Percentiles rank a stretch among this genome's conserved stretches.
These are phyloP conservation scores for Phaffomyces antillensis DNA, from an alignment of 805 yeast genomes.

Conservation along the genomic window DNA sequence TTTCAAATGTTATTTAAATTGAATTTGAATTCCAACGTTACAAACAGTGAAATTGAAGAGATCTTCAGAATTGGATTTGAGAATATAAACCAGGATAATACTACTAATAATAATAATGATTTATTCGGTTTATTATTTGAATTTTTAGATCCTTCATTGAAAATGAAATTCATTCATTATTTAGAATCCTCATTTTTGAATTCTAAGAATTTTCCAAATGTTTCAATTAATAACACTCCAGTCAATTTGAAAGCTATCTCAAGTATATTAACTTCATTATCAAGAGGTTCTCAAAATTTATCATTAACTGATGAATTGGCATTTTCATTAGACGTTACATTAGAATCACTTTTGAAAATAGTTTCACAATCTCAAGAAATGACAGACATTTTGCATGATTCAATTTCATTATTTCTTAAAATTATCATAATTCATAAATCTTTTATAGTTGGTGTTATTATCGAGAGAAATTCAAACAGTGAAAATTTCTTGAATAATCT, in stretches of 20 bases:
- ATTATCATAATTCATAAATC: slow-evolving; percentile 53
- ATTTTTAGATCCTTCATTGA: slow-evolving; percentile 26
- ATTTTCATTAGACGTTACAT: slow-evolving; percentile 32
- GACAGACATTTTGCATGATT: slow-evolving; percentile 11
- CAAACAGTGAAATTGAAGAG: slow-evolving; percentile 7
- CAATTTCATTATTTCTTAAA: slow-evolving; percentile 44
- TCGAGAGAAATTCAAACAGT: slow-evolving; percentile 34
- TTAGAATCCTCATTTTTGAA: slow-evolving; percentile 36
- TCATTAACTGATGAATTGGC: slow-evolving; percentile 29
- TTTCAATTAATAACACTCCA: slow-evolving; percentile 7
- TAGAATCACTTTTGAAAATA: slow-evolving; percentile 29
- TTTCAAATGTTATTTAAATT: slow-evolving; percentile 33
- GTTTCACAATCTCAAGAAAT: slow-evolving; percentile 15
- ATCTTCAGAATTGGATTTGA: slow-evolving; percentile 10
- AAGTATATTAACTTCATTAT: slow-evolving; percentile 14
- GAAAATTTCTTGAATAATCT: slow-evolving; percentile 42
- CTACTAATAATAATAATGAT: background rate
- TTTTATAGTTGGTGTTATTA: slow-evolving; percentile 39
- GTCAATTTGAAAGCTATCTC: slow-evolving; percentile 13
- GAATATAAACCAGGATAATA: background rate
- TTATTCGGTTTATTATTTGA: slow-evolving; percentile 34
- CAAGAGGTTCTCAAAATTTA: slow-evolving; percentile 10
- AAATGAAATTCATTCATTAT: slow-evolving; percentile 27
- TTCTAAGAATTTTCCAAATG: slow-evolving; percentile 32
- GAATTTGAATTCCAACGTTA: slow-evolving; percentile 13